Conservation (phyloP, 768 basidiomycete genomes). For the Filobasidium floriforme region DNA sequence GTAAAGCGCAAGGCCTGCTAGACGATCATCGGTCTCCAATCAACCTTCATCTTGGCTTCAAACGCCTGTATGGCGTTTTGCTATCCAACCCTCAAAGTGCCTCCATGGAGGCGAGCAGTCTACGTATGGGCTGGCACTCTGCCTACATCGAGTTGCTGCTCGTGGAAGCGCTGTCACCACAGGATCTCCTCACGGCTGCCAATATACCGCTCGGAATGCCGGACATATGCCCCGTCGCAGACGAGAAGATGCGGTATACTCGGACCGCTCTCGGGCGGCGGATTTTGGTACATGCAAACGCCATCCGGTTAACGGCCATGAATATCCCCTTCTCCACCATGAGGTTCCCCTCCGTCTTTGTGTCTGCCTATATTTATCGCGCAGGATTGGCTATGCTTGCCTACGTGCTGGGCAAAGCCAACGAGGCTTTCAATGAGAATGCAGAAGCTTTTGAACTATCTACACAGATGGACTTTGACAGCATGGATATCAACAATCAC, state of each 20-base stretch:
- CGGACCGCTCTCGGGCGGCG: conserved; percentile 17
- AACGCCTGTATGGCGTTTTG: conserved; percentile 12
- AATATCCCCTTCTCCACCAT: conserved; percentile 14
- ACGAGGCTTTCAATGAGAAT: neutral
- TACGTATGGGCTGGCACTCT: conserved; percentile 16
- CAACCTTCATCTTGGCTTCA: conserved; percentile 6
- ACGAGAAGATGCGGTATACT: conserved; percentile 9
- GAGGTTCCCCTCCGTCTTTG: conserved; percentile 17
- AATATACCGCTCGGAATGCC: conserved; percentile 13
- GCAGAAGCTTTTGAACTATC: conserved; percentile 14
- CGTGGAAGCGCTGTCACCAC: neutral
- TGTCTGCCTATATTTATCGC: conserved; percentile 12
- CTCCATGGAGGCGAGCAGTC: conserved; percentile 6
- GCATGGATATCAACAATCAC: conserved; percentile 9
- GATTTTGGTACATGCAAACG: conserved; percentile 23
- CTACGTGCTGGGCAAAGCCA: conserved; percentile 14
- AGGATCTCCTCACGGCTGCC: conserved; percentile 13
- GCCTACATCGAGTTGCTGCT: conserved; percentile 8
- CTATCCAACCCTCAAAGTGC: neutral
- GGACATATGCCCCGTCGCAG: conserved; percentile 13
- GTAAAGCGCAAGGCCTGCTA: conserved; percentile 7
- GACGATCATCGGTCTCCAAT: conserved; percentile 13
- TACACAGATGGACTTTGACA: conserved; percentile 15
- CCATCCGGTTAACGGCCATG: conserved; percentile 14
- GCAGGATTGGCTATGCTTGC: conserved; percentile 15